Evolutionary conservation across 345 rosid species (phyloP).

Genomic region (Eucalyptus sp.): DNA sequence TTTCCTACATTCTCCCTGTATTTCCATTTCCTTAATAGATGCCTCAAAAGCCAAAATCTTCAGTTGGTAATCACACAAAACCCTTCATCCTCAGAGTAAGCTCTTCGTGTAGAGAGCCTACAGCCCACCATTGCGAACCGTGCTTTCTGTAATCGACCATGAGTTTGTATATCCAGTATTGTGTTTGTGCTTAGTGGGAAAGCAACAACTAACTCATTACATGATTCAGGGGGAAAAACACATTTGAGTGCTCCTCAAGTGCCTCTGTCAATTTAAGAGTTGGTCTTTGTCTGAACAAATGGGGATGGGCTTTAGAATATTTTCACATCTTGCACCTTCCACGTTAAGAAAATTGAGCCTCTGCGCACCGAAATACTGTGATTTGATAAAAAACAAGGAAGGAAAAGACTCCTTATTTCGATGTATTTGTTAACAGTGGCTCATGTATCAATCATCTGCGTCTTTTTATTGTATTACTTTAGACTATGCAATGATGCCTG

Average conservation of each 20-base stretch:
- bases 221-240: background rate
- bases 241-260: background rate
- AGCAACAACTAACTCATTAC: background rate
- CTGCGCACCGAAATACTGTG: background rate
- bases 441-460: background rate
- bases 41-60: background rate
- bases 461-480: background rate
- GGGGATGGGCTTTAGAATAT: background rate
- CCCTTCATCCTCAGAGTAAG: background rate
- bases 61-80: background rate
- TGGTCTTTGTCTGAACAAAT: background rate
- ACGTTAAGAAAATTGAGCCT: background rate
- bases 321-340: background rate
- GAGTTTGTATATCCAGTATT: background rate
- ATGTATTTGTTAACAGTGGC: background rate
- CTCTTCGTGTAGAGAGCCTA: background rate
- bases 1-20: background rate
- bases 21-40: background rate
- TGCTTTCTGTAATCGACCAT: background rate
- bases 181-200: background rate
- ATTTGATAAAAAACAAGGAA: background rate
- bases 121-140: background rate
- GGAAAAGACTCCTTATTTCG: background rate
- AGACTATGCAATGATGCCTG: background rate
- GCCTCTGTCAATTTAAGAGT: background rate